Evolutionary conservation across 2,329 filamentous ascomycete genomes (phyloP).

Genomic region (Capronia epimyces): DNA sequence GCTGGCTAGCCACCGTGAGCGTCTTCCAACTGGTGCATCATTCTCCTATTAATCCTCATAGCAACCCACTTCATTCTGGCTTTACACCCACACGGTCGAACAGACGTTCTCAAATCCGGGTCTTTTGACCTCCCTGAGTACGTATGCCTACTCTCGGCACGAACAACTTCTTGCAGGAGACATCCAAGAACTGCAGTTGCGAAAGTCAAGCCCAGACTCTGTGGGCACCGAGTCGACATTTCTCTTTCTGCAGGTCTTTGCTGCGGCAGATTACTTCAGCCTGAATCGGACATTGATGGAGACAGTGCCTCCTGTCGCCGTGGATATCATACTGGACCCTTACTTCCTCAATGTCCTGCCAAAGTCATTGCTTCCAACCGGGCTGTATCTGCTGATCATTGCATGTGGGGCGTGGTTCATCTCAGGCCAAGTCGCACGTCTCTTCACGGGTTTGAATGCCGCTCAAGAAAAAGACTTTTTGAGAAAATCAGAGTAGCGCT

Average conservation of each 20-base stretch:
- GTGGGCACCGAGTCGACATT: constrained; percentile 36
- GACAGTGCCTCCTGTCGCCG: constrained; percentile 64
- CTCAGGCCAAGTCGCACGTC: constrained; percentile 40
- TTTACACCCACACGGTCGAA: constrained; percentile 60
- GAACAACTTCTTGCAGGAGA: constrained; percentile 27
- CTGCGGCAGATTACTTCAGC: constrained; percentile 81
- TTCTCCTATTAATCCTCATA: constrained; percentile 36
- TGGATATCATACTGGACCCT: constrained; percentile 80
- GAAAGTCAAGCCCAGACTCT: constrained; percentile 4
- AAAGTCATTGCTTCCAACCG: constrained; percentile 66
- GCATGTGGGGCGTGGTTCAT: constrained; percentile 50
- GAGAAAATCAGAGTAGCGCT: constrained; percentile 14
- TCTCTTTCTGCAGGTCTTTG: constrained; percentile 67
- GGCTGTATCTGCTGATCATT: constrained; percentile 61
- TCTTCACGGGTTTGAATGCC: not conserved
- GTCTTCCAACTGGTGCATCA: not conserved
- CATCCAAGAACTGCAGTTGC: constrained; percentile 13
- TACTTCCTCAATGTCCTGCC: constrained; percentile 76
- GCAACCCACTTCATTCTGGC: constrained; percentile 78
- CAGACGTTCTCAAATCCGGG: constrained; percentile 57
- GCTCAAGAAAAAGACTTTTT: not conserved
- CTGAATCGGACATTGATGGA: constrained; percentile 69
- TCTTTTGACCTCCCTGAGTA: constrained; percentile 60
- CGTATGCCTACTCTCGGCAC: constrained; percentile 54
- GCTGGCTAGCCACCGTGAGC: constrained; percentile 86